Evolutionary conservation across 805 yeast genomes (phyloP).

Genomic region (Priceomyces fermenticarens): DNA sequence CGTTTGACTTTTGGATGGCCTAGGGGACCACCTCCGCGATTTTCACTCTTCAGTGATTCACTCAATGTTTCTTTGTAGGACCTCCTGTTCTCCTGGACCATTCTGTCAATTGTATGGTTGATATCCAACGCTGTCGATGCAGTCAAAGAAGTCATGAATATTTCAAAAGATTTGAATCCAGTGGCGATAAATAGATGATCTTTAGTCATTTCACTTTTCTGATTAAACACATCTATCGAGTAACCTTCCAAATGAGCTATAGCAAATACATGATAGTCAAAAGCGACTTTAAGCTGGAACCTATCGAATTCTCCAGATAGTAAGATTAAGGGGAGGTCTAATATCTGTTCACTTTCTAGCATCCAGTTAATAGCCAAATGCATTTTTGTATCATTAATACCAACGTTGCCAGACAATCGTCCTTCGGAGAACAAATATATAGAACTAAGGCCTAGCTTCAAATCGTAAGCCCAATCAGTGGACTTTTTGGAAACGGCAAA

Average conservation of each 20-base stretch:
- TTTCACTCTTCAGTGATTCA: slow-evolving; percentile 42
- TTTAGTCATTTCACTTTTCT: slow-evolving; percentile 51
- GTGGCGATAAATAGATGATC: slow-evolving; percentile 60
- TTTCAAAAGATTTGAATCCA: slow-evolving; percentile 49
- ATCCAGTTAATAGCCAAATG: slow-evolving; percentile 76
- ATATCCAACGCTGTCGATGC: slow-evolving; percentile 83
- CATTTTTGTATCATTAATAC: slow-evolving; percentile 45
- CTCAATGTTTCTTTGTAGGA: slow-evolving; percentile 74
- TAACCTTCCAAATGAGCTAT: slow-evolving; percentile 52
- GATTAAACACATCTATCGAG: slow-evolving; percentile 63
- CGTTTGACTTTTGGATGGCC: slow-evolving; percentile 3
- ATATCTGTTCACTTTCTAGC: slow-evolving; percentile 32
- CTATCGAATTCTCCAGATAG: slow-evolving; percentile 54
- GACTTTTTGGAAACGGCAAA: slow-evolving; percentile 72
- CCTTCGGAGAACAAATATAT: slow-evolving; percentile 62
- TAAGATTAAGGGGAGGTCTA: slow-evolving; percentile 66
- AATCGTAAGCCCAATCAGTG: slow-evolving; percentile 66
- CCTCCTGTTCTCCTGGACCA: slow-evolving; percentile 66
- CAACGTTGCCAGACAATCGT: slow-evolving; percentile 72
- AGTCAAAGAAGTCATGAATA: slow-evolving; percentile 78
- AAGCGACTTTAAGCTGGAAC: slow-evolving; percentile 59
- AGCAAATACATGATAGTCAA: slow-evolving; percentile 85
- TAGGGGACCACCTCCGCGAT: not conserved
- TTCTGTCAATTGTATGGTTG: slow-evolving; percentile 62
- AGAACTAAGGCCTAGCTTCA: slow-evolving; percentile 57